Evolutionary conservation across 495 filamentous ascomycete genomes (phyloP).

Genomic region (Aspergillus bertholletiae): DNA sequence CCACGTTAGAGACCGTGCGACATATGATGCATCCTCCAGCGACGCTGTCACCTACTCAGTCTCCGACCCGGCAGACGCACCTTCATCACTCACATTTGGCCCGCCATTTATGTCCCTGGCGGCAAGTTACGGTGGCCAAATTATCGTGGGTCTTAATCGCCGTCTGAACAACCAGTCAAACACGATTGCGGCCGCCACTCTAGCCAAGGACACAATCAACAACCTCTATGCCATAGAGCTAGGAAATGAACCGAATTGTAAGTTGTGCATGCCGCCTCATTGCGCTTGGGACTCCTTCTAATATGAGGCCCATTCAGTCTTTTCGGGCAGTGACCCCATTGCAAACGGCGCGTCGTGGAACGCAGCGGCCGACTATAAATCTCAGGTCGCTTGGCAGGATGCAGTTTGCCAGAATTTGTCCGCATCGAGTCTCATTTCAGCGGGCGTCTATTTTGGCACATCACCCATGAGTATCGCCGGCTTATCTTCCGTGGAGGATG

Average conservation of each 20-base stretch:
- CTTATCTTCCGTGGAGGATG: slow-evolving; percentile 46
- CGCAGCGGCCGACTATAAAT: slow-evolving; percentile 47
- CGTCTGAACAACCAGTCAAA: slow-evolving; percentile 53
- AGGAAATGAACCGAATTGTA: slow-evolving; percentile 61
- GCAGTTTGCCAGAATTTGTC: slow-evolving; percentile 47
- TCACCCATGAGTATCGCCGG: slow-evolving; percentile 49
- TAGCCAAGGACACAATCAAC: slow-evolving; percentile 38
- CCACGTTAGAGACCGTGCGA: slow-evolving; percentile 43
- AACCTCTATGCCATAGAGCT: slow-evolving; percentile 58
- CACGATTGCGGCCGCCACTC: slow-evolving; percentile 51
- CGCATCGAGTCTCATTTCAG: slow-evolving; percentile 46
- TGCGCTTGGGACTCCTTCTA: background rate
- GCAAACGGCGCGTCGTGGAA: slow-evolving; percentile 50
- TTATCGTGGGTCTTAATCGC: slow-evolving; percentile 56
- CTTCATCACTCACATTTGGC: slow-evolving; percentile 52
- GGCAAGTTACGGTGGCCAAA: slow-evolving; percentile 45
- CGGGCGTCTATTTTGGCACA: slow-evolving; percentile 54
- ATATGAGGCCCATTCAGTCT: slow-evolving; percentile 1
- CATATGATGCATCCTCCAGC: slow-evolving; percentile 46
- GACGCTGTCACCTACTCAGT: slow-evolving; percentile 56
- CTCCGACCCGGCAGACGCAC: slow-evolving; percentile 48
- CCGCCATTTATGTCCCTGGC: slow-evolving; percentile 53
- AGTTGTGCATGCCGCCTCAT: slow-evolving; percentile 9
- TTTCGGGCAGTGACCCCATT: slow-evolving; percentile 40
- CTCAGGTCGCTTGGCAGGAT: slow-evolving; percentile 53